Evolutionary conservation across 345 rosid genomes (phyloP).

Genomic region (Anastatica hierochuntica): DNA sequence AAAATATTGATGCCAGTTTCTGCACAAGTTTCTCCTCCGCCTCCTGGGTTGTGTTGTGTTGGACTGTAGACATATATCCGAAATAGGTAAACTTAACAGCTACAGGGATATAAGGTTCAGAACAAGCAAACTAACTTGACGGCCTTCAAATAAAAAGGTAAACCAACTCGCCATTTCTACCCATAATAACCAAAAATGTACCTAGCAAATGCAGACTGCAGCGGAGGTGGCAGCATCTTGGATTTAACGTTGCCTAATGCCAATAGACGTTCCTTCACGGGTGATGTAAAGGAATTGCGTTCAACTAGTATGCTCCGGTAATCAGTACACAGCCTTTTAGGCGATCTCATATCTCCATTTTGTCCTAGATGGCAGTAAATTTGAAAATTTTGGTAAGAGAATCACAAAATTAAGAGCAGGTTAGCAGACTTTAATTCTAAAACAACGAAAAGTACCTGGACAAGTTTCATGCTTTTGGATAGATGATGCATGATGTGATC

Average conservation of each 20-base stretch:
- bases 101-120: not conserved
- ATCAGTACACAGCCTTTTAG: constrained; percentile 53
- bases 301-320: constrained; percentile 84
- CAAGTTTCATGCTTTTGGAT: constrained; percentile 46
- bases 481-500: constrained; percentile 32
- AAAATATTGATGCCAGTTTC: constrained; percentile 86
- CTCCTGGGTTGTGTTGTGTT: constrained; percentile 84
- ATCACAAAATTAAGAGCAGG: constrained; percentile 2
- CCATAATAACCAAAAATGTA: constrained; percentile 14
- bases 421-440: not conserved
- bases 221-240: constrained; percentile 56
- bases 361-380: constrained; percentile 49
- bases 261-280: constrained; percentile 66
- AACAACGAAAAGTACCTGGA: constrained; percentile 31
- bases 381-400: constrained; percentile 1
- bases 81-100: constrained; percentile 8
- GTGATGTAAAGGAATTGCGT: constrained; percentile 66
- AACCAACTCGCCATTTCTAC: constrained; percentile 2
- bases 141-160: not conserved
- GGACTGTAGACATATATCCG: constrained; percentile 44
- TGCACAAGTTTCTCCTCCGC: constrained; percentile 98
- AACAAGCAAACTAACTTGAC: not conserved
- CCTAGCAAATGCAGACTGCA: constrained; percentile 89
- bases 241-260: constrained; percentile 48
- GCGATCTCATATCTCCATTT: constrained; percentile 75